A percentile compares a stretch with the other conserved stretches of the same genome.
Evolutionary conservation across 768 basidiomycete species (phyloP).

Genomic region (Xerocomellus intermedius): DNA sequence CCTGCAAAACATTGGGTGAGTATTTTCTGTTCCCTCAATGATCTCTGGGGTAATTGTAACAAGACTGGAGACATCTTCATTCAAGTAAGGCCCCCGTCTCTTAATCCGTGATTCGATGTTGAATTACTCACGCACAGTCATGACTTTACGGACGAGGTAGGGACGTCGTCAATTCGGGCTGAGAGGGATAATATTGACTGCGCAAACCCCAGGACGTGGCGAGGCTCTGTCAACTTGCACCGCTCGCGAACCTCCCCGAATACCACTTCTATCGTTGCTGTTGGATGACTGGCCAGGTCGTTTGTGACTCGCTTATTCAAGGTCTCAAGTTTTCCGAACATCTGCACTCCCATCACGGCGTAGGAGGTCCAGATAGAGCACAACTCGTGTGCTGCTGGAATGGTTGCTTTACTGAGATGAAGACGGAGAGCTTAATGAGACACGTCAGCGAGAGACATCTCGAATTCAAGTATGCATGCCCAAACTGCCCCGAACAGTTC

Average conservation of each 20-base stretch:
- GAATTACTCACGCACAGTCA: no score
- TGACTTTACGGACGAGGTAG: constrained; percentile 2
- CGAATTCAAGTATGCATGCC: constrained; percentile 12
- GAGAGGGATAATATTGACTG: constrained; percentile 1
- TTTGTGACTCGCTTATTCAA: constrained; percentile 10
- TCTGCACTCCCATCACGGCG: constrained; percentile 19
- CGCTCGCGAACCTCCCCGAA: not conserved
- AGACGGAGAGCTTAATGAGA: constrained; percentile 26
- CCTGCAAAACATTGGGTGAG: not conserved
- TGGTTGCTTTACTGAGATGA: constrained; percentile 20
- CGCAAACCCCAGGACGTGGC: constrained; percentile 5
- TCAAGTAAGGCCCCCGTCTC: no score
- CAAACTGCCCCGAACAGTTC: constrained; percentile 21
- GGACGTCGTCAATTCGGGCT: not conserved
- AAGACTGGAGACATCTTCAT: no score
- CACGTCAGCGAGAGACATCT: constrained; percentile 30
- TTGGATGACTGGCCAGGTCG: constrained; percentile 4
- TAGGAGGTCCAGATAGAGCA: constrained; percentile 16
- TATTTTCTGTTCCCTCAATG: not conserved
- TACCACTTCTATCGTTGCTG: constrained; percentile 12
- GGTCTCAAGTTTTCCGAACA: constrained; percentile 20
- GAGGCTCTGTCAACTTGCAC: not conserved
- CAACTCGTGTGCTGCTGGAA: constrained; percentile 17
- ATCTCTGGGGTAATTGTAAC: no score
- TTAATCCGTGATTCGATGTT: no score